These are phyloP conservation scores for Pichia kluyveri DNA, from an alignment of 805 yeast species.

Conservation along the genomic window DNA sequence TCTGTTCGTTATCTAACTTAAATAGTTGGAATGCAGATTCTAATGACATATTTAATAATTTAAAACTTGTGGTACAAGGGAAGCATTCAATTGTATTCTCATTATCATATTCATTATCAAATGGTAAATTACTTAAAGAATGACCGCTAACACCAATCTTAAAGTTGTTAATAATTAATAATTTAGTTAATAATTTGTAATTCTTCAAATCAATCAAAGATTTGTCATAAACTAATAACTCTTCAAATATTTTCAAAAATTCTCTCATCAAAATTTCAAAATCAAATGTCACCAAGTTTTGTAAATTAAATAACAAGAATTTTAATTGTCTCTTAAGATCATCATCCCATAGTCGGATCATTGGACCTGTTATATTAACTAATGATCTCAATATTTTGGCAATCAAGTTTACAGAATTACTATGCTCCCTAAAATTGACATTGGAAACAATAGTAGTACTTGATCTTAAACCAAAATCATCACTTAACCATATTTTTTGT, in stretches of 20 bases:
- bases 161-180: conserved; percentile 25
- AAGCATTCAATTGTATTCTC: conserved; percentile 14
- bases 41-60: conserved; percentile 18
- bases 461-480: conserved; percentile 41
- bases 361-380: conserved; percentile 52
- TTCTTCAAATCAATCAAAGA: conserved; percentile 21
- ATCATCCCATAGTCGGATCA: conserved; percentile 27
- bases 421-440: conserved; percentile 33
- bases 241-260: conserved; percentile 34
- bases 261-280: conserved; percentile 29
- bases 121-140: conserved; percentile 17
- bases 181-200: conserved; percentile 26
- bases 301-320: conserved; percentile 31
- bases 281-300: conserved; percentile 25
- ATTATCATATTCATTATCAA: conserved; percentile 17
- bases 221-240: conserved; percentile 38
- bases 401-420: conserved; percentile 34
- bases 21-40: conserved; percentile 23
- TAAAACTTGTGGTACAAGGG: conserved; percentile 26
- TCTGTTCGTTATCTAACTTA: conserved; percentile 13
- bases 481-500: conserved; percentile 32
- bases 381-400: conserved; percentile 36
- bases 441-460: conserved; percentile 38
- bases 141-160: conserved; percentile 23
- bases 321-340: conserved; percentile 24